Base-by-base conservation (phyloP, 2,329 filamentous ascomycete species). In the Claviceps cyperi region DNA sequence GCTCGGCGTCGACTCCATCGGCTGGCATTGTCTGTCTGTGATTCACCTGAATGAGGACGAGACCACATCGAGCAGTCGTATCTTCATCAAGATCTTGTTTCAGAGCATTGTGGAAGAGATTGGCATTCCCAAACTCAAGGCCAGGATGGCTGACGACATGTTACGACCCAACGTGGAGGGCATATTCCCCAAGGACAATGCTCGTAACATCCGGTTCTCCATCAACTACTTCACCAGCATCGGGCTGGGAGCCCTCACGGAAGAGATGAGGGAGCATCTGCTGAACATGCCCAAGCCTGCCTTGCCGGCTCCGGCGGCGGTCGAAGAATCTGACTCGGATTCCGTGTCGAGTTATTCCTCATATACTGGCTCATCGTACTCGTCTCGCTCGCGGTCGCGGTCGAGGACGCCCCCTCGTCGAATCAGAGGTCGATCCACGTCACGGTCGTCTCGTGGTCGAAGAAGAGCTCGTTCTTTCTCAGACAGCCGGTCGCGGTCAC, bases 181-280 rank as follows among this genome's bases (percentile, higher is more conserved):
- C 32, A 71, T 98, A 43, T 97, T 98, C 74, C 92, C 92, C 0
- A 83, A 74, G 53, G 90, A 97, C 64, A 87, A 89, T 60, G 80
- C 89, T 22, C 83, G 86, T 62, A 92, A 96, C 67, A 89, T 90
- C 39, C 82, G 91, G 49, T 98, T 98, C 73, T 87, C 90, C 47
- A 95, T 98, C 81, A 98, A 98, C 69, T 98, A 96, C 75, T 97
- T 98, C 66, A 98, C 92, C 9, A 92, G 89, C 60, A 94, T 98
- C 60, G 89, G 90, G 52, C 94, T 98, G 86, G 92, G 92, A 63
- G 81, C 80, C 22, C 76, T 98, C 54, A 98, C 92, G 2, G 92
- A 98, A 63, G 86, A 89, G 57, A 94, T 96, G 88, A 83, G 92
- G 65, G 87, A 94, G 60, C 81, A 84, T 62, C 75, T 98, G 51